phyloP scores from a whole-genome alignment of 2,329 filamentous ascomycete genomes.

The Aspergillus sp. region DNA sequence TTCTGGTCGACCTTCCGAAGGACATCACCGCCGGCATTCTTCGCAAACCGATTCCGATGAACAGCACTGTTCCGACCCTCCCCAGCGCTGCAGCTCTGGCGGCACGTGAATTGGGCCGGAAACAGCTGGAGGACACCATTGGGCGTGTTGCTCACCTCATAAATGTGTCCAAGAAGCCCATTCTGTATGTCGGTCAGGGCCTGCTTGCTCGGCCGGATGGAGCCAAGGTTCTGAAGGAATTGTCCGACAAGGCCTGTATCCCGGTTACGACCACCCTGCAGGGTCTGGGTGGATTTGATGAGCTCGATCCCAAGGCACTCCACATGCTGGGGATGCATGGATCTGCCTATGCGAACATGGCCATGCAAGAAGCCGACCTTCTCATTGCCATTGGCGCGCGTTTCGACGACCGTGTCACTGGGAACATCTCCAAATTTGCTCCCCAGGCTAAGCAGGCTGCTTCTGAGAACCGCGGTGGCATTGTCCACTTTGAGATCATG shows the following conservation, averaged over 20 bases:
- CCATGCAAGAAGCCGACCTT: constrained; percentile 92
- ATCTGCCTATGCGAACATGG: constrained; percentile 92
- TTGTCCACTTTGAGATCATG: constrained; percentile 96
- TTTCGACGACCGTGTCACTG: constrained; percentile 92
- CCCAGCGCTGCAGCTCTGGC: constrained; percentile 80
- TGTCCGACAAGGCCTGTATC: constrained; percentile 83
- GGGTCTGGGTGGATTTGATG: constrained; percentile 84
- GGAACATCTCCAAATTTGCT: constrained; percentile 73
- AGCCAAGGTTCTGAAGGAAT: constrained; percentile 66
- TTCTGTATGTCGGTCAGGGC: constrained; percentile 92
- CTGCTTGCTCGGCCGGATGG: constrained; percentile 72
- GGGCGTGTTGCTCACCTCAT: constrained; percentile 69
- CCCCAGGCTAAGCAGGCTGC: constrained; percentile 80
- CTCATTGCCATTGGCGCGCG: constrained; percentile 89
- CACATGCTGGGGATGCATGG: constrained; percentile 99
- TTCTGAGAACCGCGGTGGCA: constrained; percentile 76
- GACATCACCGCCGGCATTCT: constrained; percentile 85
- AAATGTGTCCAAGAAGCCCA: constrained; percentile 83
- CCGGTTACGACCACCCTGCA: constrained; percentile 95
- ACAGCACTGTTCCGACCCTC: constrained; percentile 62
- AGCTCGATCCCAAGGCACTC: constrained; percentile 84
- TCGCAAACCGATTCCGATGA: constrained; percentile 71
- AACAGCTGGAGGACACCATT: constrained; percentile 65
- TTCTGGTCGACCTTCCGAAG: constrained; percentile 91
- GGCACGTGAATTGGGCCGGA: constrained; percentile 61